A percentile compares a stretch with the other conserved stretches of the same genome.
These are phyloP conservation scores for Juncus inflexus DNA, from an alignment of 176 grass and related monocot species.

Conservation along the genomic window DNA sequence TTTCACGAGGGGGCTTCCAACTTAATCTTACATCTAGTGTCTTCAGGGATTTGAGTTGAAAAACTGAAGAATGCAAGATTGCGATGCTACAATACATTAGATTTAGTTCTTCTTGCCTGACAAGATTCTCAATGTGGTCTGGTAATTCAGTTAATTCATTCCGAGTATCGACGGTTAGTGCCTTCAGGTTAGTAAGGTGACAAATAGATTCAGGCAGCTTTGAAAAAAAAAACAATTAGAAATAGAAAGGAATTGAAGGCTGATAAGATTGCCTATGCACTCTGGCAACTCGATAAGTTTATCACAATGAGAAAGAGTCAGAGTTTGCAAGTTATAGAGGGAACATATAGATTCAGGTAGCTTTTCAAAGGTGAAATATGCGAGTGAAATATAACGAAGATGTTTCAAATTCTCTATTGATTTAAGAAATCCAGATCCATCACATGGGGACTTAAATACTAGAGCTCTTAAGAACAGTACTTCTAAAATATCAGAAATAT, in stretches of 20 bases:
- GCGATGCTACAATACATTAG: too few relatives aligned
- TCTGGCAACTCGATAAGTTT: neutral
- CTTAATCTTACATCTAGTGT: too few relatives aligned
- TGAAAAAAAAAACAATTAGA: neutral
- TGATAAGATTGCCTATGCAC: slow-evolving; percentile 28
- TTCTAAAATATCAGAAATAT: slow-evolving; percentile 8
- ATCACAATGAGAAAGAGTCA: neutral
- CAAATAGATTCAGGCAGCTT: neutral
- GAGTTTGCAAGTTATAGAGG: slow-evolving; percentile 15
- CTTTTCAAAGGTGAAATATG: neutral
- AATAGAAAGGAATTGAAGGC: slow-evolving; percentile 9
- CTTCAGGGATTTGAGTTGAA: too few relatives aligned
- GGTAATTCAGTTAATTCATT: neutral
- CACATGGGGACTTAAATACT: neutral
- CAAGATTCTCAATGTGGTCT: too few relatives aligned
- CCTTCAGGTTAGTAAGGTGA: neutral
- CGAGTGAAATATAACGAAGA: neutral
- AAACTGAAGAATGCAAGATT: too few relatives aligned
- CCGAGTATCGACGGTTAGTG: neutral
- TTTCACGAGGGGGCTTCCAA: neutral
- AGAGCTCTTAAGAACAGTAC: neutral
- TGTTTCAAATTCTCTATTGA: neutral
- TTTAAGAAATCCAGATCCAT: neutral
- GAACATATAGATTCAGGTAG: neutral
- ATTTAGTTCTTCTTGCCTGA: too few relatives aligned